Evolutionary conservation across 2,329 filamentous ascomycete species (phyloP).

Genomic region (Rasamsonia emersonii): DNA sequence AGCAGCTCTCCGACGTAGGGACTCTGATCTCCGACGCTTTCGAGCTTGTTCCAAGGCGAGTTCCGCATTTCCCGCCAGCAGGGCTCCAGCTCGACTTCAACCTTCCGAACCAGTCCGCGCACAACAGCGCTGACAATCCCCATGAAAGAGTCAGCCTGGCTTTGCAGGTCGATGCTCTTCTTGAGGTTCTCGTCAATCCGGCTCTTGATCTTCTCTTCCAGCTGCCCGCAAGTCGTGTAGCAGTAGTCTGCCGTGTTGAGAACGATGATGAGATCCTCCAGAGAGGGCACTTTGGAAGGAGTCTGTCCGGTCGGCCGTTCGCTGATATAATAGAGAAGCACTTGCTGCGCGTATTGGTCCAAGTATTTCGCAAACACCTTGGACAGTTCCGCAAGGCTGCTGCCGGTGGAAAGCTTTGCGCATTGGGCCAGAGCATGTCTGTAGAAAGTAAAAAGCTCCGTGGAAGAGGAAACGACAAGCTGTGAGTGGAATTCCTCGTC

Average conservation of each 20-base stretch:
- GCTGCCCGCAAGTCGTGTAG: constrained; percentile 82
- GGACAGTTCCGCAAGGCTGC: constrained; percentile 73
- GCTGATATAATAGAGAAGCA: constrained; percentile 64
- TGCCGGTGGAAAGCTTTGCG: constrained; percentile 89
- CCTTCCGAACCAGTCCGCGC: constrained; percentile 70
- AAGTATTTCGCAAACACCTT: constrained; percentile 84
- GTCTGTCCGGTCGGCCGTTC: constrained; percentile 49
- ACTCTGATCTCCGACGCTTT: constrained; percentile 87
- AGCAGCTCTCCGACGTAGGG: constrained; percentile 81
- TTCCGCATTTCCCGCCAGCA: constrained; percentile 97
- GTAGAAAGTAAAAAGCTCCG: constrained; percentile 96
- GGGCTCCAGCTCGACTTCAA: constrained; percentile 73
- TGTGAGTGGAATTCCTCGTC: constrained; percentile 92
- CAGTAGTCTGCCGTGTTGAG: constrained; percentile 97
- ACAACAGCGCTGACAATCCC: constrained; percentile 86
- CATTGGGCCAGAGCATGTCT: constrained; percentile 88
- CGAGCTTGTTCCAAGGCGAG: constrained; percentile 88
- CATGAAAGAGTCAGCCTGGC: constrained; percentile 89
- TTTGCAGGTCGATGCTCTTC: constrained; percentile 74
- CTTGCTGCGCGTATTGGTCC: constrained; percentile 90
- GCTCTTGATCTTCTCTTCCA: constrained; percentile 90
- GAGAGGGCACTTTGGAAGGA: constrained; percentile 40
- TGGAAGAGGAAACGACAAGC: constrained; percentile 84
- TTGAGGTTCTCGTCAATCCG: constrained; percentile 74
- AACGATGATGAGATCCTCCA: constrained; percentile 76